Percentiles rank a stretch among this genome's conserved stretches.
Evolutionary conservation across 176 grass and related monocot genomes (phyloP).

Genomic region (Phragmites australis): DNA sequence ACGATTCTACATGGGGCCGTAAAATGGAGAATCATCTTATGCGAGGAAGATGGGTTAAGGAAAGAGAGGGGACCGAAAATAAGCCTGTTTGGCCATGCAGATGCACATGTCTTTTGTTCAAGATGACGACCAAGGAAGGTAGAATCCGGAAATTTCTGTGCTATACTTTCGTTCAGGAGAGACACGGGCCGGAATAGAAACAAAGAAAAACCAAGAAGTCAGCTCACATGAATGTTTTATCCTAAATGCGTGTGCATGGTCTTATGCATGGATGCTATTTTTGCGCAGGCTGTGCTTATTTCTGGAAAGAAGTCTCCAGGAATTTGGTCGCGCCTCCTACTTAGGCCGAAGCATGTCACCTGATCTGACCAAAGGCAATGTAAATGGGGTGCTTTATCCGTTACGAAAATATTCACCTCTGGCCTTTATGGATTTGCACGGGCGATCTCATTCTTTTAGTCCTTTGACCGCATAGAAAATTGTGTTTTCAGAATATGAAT

Average conservation of each 20-base stretch:
- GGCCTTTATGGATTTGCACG: background rate
- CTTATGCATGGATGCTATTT: slow-evolving; percentile 45
- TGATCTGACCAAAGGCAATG: slow-evolving; percentile 4
- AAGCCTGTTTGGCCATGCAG: slow-evolving; percentile 37
- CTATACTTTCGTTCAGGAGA: slow-evolving; percentile 28
- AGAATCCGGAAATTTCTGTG: slow-evolving; percentile 34
- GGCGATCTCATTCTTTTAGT: slow-evolving; percentile 6
- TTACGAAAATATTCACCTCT: background rate
- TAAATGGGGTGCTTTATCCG: background rate
- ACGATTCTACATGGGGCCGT: background rate
- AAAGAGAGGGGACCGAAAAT: slow-evolving; percentile 8
- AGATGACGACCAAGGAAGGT: slow-evolving; percentile 4
- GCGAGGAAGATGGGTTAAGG: background rate
- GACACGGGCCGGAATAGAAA: background rate
- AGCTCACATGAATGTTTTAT: background rate
- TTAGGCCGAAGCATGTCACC: background rate
- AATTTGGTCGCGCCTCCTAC: background rate
- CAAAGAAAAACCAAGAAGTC: background rate
- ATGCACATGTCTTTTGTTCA: slow-evolving; percentile 35
- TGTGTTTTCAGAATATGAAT: background rate
- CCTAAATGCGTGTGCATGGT: slow-evolving; percentile 23
- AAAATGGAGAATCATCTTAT: background rate
- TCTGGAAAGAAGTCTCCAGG: slow-evolving; percentile 30
- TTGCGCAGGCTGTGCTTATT: slow-evolving; percentile 36
- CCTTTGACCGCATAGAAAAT: slow-evolving; percentile 16